Evolutionary conservation across 345 rosid species (phyloP), one percentile per base, ranked within the genome.

Genomic region (Bruguiera parviflora): DNA sequence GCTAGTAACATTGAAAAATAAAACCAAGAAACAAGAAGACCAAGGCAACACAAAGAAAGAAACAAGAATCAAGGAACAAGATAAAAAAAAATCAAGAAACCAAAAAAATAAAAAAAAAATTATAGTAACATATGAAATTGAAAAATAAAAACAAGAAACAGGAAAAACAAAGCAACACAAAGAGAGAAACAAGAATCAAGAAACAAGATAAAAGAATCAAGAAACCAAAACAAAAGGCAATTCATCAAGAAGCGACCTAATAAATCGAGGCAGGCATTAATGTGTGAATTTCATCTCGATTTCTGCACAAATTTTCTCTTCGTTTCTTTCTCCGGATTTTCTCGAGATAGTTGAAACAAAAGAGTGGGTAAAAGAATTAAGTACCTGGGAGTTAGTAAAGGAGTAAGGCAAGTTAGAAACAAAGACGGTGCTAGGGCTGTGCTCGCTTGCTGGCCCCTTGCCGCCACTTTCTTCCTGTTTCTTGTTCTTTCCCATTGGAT

Each of bases 361-460:
- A 21, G 8, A 43, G 35, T 13, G 4, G 37, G 61, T 29, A 58
- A 9, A 66, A 57, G 58, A 25, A 61, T 15, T 22, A 1, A 62
- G 61, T 62, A 90, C 98, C 98, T 86, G 91, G 72, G 93, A 76
- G 65, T 87, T 92, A 64, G 94, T 90, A 80, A 86, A 87, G 33
- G 98, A 80, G 81, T 86, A 89, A 32, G 98, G 96, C 71, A 95
- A 78, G 82, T 91, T 91, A 56, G 88, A 79, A 69, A 95, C 86
- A 79, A 90, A 87, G 6, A 92, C 87, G 65, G 98, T 95, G 55
- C 84, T 82, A 33, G 88, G 82, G 67, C 88, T 77, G 85, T 92
- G 93, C 52, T 79, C 84, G 51, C 79, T 65, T 53, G 65, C 67
- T 22, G 69, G 37, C 11, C 63, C 69, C 43, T 79, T 80, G 33